Conservation (phyloP, 2,329 filamentous ascomycete genomes). For the Cadophora gregata region DNA sequence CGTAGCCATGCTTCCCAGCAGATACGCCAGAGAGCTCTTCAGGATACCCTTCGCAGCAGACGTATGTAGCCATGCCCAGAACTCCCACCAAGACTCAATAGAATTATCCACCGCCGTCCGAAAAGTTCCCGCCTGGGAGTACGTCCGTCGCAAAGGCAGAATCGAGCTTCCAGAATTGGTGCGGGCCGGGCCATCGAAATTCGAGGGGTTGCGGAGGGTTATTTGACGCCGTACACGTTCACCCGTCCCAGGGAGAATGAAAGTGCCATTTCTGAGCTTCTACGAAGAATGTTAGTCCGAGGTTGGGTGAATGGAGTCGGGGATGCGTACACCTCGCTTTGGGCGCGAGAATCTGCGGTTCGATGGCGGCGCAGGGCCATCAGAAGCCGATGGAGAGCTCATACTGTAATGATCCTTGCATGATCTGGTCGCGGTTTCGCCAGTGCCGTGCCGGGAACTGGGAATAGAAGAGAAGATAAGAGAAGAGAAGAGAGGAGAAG, state of each 20-base stretch:
- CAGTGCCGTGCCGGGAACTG: background rate
- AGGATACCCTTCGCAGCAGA: constrained; percentile 80
- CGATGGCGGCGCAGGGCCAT: constrained; percentile 36
- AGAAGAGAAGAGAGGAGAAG: background rate
- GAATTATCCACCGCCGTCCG: constrained; percentile 44
- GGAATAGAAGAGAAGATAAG: no score
- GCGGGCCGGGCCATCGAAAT: constrained; percentile 33
- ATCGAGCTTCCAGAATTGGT: constrained; percentile 25
- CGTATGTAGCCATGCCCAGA: constrained; percentile 69
- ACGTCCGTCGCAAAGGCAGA: constrained; percentile 28
- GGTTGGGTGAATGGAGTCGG: background rate
- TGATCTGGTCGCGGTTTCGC: constrained; percentile 23
- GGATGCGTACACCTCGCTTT: constrained; percentile 38
- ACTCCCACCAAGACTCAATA: constrained; percentile 46
- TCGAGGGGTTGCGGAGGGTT: constrained; percentile 67
- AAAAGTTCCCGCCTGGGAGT: constrained; percentile 43
- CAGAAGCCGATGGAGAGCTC: constrained; percentile 42
- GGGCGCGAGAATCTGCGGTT: constrained; percentile 35
- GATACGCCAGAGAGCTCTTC: constrained; percentile 90
- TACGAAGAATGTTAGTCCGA: constrained; percentile 41
- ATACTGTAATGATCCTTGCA: constrained; percentile 40
- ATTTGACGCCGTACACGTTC: constrained; percentile 83
- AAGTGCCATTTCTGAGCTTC: constrained; percentile 84
- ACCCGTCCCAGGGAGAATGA: constrained; percentile 85
- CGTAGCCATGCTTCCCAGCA: constrained; percentile 84